Base-by-base conservation (phyloP, 2,329 filamentous ascomycete species). In the Monilinia fructigena region DNA sequence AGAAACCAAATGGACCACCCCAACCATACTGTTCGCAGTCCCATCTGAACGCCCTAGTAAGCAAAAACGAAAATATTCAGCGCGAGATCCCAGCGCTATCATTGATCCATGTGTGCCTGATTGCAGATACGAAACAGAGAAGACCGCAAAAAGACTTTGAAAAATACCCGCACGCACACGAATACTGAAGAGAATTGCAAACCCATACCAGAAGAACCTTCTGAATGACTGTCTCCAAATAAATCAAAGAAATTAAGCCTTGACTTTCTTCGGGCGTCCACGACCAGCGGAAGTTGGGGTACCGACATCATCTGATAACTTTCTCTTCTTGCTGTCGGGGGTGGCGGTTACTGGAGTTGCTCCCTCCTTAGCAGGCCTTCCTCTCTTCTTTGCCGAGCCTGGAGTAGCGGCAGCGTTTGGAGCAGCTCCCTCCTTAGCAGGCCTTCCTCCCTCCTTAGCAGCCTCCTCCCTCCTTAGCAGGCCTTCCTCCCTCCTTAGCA, bases 281-380 rank as follows among this genome's bases (percentile, higher is more conserved):
- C 65, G 65, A n/a, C 38, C 38, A 52, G 59, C 28, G n/a, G 63
- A 54, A n/a, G 2, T 48, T 52, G 63, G 63, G 14, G 47, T 61
- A 35, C 18, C 35, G 28, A 20, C 63, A 42, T 48, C 63, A 65
- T 64, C 65, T 42, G 52, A 20, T 35, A 45, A 42, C 26, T 67
- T 67, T 56, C 65, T 63, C 54, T 67, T 67, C 60, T 66, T 66
- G 12, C 58, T 63, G 31, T 26, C 45, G 23, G 65, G 65, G 8
- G 65, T 67, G 16, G 26, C 31, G 7, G 60, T n/a, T 47, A 4
- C 53, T 58, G 52, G 52, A 31, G 38, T 55, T 8, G 20, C 23
- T 3, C 8, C 7, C 18, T 42, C 54, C 42, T 59, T 65, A 31
- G 50, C 42, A 26, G 63, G 63, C 26, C 63, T 58, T 58, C 63